Base-by-base conservation (phyloP, 768 basidiomycete genomes). In the Fistulinella prunicolor region DNA sequence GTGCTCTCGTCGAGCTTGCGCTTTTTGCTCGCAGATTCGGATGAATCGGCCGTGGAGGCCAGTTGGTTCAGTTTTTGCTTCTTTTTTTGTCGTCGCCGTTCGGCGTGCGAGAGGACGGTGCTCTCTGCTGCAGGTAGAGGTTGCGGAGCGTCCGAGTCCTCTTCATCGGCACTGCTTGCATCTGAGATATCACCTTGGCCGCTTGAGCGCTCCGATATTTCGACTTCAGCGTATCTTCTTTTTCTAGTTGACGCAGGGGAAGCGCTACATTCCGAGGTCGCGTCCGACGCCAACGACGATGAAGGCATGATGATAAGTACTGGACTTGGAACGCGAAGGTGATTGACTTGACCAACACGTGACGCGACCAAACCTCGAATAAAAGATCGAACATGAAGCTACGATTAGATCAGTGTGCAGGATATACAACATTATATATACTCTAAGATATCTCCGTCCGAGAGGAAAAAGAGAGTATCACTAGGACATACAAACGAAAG, bases 21-120 rank as follows among this genome's bases (percentile, higher is more conserved):
- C 57, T 75, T 82, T 66, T 80, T 80, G 41, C 56, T 51, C 13
- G 67, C 47, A 17, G 49, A 53, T 29, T 52, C 38, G 23, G 56
- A 38, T 34, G 28, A n/a, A n/a, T 44, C 42, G 22, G 40, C 32
- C 1, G 28, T 12, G 13, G 21, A 5, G 4, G 20, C 28, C n/a
- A 36, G 41, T 12, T 52, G 58, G 53, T 38, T 63, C 60, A 38
- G 70, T 53, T 32, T 60, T 36, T 62, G 56, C 34, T 63, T 72
- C 56, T 69, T 82, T 68, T 82, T 85, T 64, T 80, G 79, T 44
- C 77, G 76, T 22, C 89, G 75, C 46, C 74, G 77, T 63, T 87
- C 85, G 6, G 85, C 85, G 65, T 90, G 89, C 3, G 89, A 92
- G 47, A 90, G 75, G 6, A 79, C 83, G 19, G 74, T 75, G 23